These are phyloP conservation scores for Plasmodium billcollinsi DNA, from an alignment of 169 alveolate genomes.

Conservation along the genomic window DNA sequence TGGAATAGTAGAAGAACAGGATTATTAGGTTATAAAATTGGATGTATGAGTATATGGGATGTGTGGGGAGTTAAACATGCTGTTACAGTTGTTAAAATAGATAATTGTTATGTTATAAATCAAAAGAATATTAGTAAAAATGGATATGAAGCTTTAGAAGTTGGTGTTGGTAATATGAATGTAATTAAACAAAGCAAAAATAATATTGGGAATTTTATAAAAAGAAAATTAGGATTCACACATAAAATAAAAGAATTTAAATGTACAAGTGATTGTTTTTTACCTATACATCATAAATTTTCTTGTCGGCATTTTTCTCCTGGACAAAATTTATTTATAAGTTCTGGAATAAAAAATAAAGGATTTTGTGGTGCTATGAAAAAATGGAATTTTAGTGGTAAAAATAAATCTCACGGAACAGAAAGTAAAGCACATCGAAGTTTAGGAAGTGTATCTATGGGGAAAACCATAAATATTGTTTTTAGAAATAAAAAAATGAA, in stretches of 20 bases:
- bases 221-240: conserved; percentile 86
- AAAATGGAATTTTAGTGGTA: conserved; percentile 91
- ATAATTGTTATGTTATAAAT: conserved; percentile 88
- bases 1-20: conserved; percentile 83
- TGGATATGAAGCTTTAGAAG: conserved; percentile 91
- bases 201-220: conserved; percentile 85
- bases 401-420: conserved; percentile 88
- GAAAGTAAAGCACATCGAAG: conserved; percentile 90
- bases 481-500: conserved; percentile 91
- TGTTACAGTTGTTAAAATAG: conserved; percentile 89
- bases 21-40: conserved; percentile 89
- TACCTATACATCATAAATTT: conserved; percentile 89
- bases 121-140: conserved; percentile 86
- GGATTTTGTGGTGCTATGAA: conserved; percentile 92
- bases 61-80: conserved; percentile 92
- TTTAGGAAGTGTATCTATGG: conserved; percentile 90
- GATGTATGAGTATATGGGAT: conserved; percentile 92
- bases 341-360: conserved; percentile 89
- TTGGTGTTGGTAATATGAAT: conserved; percentile 89
- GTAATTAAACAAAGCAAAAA: conserved; percentile 85
- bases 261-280: conserved; percentile 90
- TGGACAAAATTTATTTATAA: conserved; percentile 91
- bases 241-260: conserved; percentile 88
- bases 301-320: conserved; percentile 91
- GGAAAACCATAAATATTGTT: conserved; percentile 88